Evolutionary conservation across 73 alveolate species (phyloP).

Genomic region (Paramecium tetraurelia): DNA sequence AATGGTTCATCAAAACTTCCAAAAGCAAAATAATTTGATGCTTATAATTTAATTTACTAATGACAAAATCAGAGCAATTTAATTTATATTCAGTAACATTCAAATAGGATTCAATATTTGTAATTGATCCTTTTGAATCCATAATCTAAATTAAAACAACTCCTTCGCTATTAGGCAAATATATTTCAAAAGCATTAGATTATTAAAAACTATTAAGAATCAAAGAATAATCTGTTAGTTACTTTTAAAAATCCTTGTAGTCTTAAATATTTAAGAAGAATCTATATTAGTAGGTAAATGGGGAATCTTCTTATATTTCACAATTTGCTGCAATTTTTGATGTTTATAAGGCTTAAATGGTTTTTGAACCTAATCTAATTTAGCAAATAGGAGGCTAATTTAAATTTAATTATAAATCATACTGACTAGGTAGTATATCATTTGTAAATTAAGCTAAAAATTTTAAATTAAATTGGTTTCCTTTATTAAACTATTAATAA

Average conservation of each 20-base stretch:
- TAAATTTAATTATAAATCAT: not conserved
- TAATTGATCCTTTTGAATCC: not conserved
- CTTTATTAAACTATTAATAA: not conserved
- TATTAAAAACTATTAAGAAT: not conserved
- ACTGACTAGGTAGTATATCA: not conserved
- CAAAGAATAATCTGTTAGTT: not conserved
- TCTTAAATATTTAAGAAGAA: not conserved
- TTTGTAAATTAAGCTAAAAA: not conserved
- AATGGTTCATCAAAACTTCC: not conserved
- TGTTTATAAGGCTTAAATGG: not conserved
- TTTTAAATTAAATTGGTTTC: not conserved
- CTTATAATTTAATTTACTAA: not conserved
- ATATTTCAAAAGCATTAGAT: not conserved
- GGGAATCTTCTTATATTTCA: not conserved
- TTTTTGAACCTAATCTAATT: not conserved
- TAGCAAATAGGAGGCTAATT: not conserved
- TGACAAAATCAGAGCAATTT: not conserved
- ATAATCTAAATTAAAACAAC: not conserved
- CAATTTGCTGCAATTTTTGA: not conserved
- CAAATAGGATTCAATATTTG: not conserved
- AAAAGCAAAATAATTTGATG: not conserved
- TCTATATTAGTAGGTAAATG: not conserved
- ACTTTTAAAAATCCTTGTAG: not conserved
- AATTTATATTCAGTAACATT: not conserved
- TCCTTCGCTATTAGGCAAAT: not conserved